phyloP scores from a whole-genome alignment of 139 green algal genomes.

The Chlorella sp. region DNA sequence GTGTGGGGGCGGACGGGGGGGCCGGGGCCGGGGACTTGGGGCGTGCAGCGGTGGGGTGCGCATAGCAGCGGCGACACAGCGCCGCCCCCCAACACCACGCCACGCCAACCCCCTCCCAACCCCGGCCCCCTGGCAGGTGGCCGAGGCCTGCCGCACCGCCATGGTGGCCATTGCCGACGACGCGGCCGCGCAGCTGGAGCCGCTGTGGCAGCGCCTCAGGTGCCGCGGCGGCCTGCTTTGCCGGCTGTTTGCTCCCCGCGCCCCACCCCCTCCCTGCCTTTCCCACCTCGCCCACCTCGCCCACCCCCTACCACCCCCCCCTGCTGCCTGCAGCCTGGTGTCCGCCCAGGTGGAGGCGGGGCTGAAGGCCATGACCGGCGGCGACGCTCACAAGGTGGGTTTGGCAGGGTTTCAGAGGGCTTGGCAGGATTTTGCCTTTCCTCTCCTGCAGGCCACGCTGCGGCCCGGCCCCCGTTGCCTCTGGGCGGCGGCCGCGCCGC shows the following conservation, averaged over 20 bases:
- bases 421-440: conserved; percentile 10
- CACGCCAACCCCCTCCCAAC: neutral
- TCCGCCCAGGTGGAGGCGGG: conserved; percentile 9
- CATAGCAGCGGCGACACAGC: no score
- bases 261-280: neutral
- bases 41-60: neutral
- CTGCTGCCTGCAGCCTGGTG: conserved; percentile 5
- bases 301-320: neutral
- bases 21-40: neutral
- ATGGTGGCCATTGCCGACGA: conserved; percentile 6
- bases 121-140: neutral
- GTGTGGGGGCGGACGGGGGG: no score
- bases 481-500: no score
- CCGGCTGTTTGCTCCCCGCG: neutral
- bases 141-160: neutral
- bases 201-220: conserved; percentile 32
- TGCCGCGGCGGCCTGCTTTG: neutral
- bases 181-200: conserved; percentile 23
- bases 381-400: conserved; percentile 19
- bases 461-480: no score
- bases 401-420: no score
- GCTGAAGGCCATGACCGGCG: conserved; percentile 17
- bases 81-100: neutral
- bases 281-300: no score
- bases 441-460: no score